Evolutionary conservation across 805 yeast genomes (phyloP), one percentile per base, ranked within the genome.

Genomic region (Peterozyma toletana): DNA sequence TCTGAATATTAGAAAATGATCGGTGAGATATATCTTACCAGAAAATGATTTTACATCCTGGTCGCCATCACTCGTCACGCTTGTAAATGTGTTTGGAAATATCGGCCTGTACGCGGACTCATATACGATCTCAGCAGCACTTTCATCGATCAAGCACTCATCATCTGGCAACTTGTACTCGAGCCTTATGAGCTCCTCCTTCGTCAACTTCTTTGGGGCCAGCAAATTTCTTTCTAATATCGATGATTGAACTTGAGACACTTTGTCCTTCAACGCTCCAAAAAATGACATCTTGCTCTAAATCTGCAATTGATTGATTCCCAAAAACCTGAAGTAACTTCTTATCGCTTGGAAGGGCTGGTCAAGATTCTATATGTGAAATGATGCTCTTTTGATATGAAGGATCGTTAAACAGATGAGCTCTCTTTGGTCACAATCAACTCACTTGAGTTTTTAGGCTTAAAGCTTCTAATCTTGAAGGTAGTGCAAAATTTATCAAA

Each of bases 11-110:
- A 93, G 58, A 56, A 79, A 93, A 50, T 83, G 86, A 44, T 78
- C 78, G 1, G 96, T 84, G 37, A 93, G 60, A 51, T 68, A 82
- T n/a, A 90, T 53, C 63, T 71, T 64, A 53, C 99, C 86, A 42
- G 85, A 63, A 68, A 70, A 63, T 46, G 62, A 46, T 30, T 44
- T 33, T 44, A 53, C 21, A 48, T 17, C 34, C 51, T 35, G 30
- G 13, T 37, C 33, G 16, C 15, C 17, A n/a, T n/a, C 29, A 9
- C 33, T n/a, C 15, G 33, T 40, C 13, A 30, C 16, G n/a, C 33
- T 17, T 11, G 47, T 27, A 21, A 21, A 21, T 5, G 27, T 21
- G 27, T 21, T 21, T 21, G 27, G 27, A 7, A 21, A 21, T 21
- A 21, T 21, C 27, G 27, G 27, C 27, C 27, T 21, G 35, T 47